A percentile compares a stretch with the other conserved stretches of the same genome.
Evolutionary conservation across 495 filamentous ascomycete species (phyloP).

Genomic region (Penicillium dipodomyicola): DNA sequence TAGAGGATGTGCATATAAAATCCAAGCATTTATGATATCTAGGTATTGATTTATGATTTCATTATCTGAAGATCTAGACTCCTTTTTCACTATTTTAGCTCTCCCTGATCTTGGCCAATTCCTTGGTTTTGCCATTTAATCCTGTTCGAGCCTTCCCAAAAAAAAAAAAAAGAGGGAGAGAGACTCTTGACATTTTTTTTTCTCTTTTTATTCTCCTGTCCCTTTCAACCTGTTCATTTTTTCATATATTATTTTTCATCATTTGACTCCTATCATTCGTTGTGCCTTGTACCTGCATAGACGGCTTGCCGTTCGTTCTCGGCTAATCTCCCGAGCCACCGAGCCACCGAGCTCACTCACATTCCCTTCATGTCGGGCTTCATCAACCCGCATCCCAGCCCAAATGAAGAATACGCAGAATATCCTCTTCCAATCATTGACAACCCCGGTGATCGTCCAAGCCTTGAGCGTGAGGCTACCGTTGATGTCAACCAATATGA

Average conservation of each 20-base stretch:
- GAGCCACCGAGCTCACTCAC: slow-evolving; percentile 3
- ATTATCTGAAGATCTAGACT: slow-evolving; percentile 7
- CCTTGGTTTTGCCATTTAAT: not conserved
- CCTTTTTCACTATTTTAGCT: not conserved
- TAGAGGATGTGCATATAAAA: not conserved
- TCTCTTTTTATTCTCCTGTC: not conserved
- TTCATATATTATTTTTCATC: not conserved
- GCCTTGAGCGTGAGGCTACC: slow-evolving; percentile 20
- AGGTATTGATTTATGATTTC: not conserved
- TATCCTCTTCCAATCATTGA: slow-evolving; percentile 20
- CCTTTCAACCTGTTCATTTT: not conserved
- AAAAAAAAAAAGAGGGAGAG: no score
- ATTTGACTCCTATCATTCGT: not conserved
- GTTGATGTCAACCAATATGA: slow-evolving; percentile 23
- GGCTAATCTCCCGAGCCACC: not conserved
- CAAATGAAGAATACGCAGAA: slow-evolving; percentile 28
- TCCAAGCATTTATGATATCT: no score
- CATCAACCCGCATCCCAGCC: slow-evolving; percentile 25
- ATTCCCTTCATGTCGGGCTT: slow-evolving; percentile 26
- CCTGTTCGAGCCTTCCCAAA: not conserved
- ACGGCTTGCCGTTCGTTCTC: slow-evolving; percentile 2
- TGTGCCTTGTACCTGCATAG: slow-evolving; percentile 5
- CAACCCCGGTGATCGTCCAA: slow-evolving; percentile 11
- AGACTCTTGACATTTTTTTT: not conserved
- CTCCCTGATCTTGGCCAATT: not conserved